Evolutionary conservation across 2,329 filamentous ascomycete species (phyloP), one percentile per base, ranked within the genome.

Genomic region (Endoconidiophora laricicola): DNA sequence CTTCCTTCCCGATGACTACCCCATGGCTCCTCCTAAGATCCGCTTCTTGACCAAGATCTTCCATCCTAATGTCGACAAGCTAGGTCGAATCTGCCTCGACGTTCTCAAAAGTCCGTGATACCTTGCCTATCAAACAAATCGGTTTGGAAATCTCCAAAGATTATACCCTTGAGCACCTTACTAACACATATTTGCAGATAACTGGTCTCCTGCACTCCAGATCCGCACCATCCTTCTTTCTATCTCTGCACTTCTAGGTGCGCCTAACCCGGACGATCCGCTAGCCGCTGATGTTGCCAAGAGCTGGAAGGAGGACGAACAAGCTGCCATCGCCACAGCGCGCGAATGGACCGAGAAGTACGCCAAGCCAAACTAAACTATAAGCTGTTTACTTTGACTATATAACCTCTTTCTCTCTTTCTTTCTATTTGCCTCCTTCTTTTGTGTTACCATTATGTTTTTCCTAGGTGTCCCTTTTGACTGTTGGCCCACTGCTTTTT

Each of bases 1-100:
- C 18, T 98, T 98, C 66, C 76, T 98, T 22, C 93, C 93, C 42
- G 91, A 98, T 61, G 91, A 98, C 69, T 98, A 98, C 65, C 91
- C 91, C 40, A 98, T 98, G 91, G 94, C 87, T 33, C 90, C 91
- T 49, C 91, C 91, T 43, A 95, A 95, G 73, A 95, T 98, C 62
- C 85, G 91, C 50, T 98, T 98, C 68, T 73, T 98, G 47, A 98
- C 93, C 59, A 95, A 94, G 69, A 96, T 98, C 65, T 98, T 96
- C 68, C 93, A 98, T 65, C 91, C 91, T 48, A 98, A 98, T 65
- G 95, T 98, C 58, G 91, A 98, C 65, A 93, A 93, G 67, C 78
- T 98, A 2, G 91, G 91, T 54, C 83, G 91, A 54, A 98, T 98
- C 67, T 98, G 93, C 63, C 70, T 98, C 46, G 91, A 98, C 63